A percentile compares a stretch with the other conserved stretches of the same genome.
Conservation (phyloP, 495 filamentous ascomycete genomes). For the Hypoxylon fragiforme region DNA sequence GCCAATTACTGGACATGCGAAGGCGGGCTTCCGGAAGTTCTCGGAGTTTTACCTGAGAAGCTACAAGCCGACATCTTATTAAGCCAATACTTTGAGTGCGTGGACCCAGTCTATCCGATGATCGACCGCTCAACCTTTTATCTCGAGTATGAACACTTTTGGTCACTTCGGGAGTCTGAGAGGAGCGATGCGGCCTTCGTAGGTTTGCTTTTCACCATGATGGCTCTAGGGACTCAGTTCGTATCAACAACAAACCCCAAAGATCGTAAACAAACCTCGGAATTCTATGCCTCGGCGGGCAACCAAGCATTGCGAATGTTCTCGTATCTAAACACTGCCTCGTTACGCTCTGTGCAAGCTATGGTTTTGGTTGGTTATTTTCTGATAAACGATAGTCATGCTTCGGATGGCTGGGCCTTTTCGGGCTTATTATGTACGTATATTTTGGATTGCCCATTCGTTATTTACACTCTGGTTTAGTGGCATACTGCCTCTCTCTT, state of each 20-base stretch:
- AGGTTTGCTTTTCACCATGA: conserved; percentile 67
- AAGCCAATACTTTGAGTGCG: conserved; percentile 69
- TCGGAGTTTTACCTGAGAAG: conserved; percentile 69
- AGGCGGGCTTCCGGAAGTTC: conserved; percentile 70
- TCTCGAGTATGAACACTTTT: conserved; percentile 71
- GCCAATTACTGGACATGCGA: conserved; percentile 78
- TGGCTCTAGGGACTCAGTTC: conserved; percentile 75
- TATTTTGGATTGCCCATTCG: not conserved
- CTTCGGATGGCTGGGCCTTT: conserved; percentile 75
- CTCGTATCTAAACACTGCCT: conserved; percentile 69
- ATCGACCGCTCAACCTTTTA: conserved; percentile 67
- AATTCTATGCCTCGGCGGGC: conserved; percentile 74
- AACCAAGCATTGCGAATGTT: conserved; percentile 70
- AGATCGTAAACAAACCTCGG: conserved; percentile 67
- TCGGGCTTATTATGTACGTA: conserved; percentile 50
- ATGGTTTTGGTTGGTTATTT: conserved; percentile 78
- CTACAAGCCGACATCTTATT: conserved; percentile 71
- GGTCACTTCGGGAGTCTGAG: conserved; percentile 56
- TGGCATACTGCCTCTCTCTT: no score
- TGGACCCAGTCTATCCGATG: conserved; percentile 76
- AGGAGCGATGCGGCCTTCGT: conserved; percentile 64
- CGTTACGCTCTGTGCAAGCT: conserved; percentile 67
- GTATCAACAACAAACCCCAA: conserved; percentile 56
- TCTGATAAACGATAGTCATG: conserved; percentile 77
- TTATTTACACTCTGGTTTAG: not conserved